phyloP scores from a whole-genome alignment of 163 green algal species.

The Scenedesmus sp. region DNA sequence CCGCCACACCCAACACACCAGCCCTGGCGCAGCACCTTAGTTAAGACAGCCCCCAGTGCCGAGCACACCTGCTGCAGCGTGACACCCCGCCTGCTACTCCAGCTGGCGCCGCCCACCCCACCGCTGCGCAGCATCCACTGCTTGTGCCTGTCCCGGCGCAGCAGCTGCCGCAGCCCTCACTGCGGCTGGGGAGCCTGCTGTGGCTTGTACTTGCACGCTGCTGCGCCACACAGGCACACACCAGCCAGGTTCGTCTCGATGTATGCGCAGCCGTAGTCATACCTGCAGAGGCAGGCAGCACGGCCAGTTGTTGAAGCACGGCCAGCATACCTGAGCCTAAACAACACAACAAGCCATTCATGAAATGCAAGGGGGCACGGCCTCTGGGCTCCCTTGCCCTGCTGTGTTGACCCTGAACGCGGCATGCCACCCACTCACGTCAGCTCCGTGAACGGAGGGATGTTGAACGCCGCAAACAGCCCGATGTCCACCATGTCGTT shows the following conservation, averaged over 20 bases:
- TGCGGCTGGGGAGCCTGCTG: not conserved
- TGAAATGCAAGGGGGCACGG: too few relatives aligned
- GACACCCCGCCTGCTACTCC: too few relatives aligned
- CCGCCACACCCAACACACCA: too few relatives aligned
- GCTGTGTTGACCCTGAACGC: too few relatives aligned
- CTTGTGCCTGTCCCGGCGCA: too few relatives aligned
- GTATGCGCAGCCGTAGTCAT: constrained; percentile 50
- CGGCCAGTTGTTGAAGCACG: too few relatives aligned
- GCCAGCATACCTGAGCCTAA: too few relatives aligned
- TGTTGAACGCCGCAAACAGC: constrained; percentile 62
- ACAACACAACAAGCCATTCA: not conserved
- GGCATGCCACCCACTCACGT: constrained; percentile 11
- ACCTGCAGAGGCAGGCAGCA: constrained; percentile 26
- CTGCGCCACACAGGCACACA: constrained; percentile 41
- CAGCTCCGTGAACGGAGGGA: constrained; percentile 37
- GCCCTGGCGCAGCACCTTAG: too few relatives aligned
- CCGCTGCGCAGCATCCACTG: not conserved
- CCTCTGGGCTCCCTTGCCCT: too few relatives aligned
- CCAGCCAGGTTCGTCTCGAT: constrained; percentile 33
- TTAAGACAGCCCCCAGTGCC: too few relatives aligned
- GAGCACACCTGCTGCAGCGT: too few relatives aligned
- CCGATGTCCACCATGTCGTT: constrained; percentile 53
- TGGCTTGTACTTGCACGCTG: constrained; percentile 47
- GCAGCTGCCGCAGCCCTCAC: not conserved
- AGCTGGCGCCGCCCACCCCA: not conserved